phyloP scores from a whole-genome alignment of 2,329 filamentous ascomycete species.

The Diaporthe vexans region DNA sequence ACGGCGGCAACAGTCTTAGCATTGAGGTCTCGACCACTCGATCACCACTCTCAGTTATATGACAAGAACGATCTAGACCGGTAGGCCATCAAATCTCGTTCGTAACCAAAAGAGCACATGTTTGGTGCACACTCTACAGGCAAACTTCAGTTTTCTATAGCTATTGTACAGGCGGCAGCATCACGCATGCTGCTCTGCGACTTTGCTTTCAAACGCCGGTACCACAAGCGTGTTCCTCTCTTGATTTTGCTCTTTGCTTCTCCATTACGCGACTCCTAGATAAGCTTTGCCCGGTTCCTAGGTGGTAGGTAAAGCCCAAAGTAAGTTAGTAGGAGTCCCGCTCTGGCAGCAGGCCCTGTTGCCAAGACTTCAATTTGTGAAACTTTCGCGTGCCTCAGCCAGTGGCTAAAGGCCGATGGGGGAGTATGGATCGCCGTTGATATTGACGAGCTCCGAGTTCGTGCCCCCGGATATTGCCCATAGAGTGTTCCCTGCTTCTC shows the following conservation, averaged over 20 bases:
- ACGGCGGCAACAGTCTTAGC: not conserved
- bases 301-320: not conserved
- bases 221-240: not conserved
- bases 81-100: not conserved
- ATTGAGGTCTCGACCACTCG: not conserved
- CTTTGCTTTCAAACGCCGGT: no score
- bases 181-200: not conserved
- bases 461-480: slow-evolving; percentile 11
- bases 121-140: not conserved
- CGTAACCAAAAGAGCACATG: not conserved
- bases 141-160: not conserved
- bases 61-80: not conserved
- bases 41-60: not conserved
- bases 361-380: not conserved
- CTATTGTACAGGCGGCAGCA: no score
- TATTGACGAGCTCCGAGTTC: not conserved
- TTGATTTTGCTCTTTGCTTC: no score
- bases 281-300: not conserved
- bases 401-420: slow-evolving; percentile 20
- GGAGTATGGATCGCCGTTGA: not conserved
- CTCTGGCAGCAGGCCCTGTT: not conserved
- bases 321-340: no score
- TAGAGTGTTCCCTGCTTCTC: not conserved
- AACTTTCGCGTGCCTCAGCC: not conserved
- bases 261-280: not conserved